phyloP scores from a whole-genome alignment of 1,284 basidiomycete species.

The Tilletiopsis washingtonensis region DNA sequence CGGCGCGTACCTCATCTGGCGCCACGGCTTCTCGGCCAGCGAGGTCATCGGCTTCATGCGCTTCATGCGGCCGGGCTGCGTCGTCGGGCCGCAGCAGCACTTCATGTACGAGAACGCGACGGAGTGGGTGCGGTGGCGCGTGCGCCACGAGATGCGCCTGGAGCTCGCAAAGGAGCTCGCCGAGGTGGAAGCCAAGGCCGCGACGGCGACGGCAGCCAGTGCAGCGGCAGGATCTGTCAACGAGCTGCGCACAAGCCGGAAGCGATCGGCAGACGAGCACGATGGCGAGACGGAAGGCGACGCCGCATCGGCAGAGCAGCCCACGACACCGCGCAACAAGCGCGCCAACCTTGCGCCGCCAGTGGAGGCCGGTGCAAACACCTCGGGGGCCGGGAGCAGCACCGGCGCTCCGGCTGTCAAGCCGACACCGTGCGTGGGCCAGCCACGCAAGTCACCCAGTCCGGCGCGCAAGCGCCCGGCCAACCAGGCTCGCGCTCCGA shows the following conservation, averaged over 20 bases:
- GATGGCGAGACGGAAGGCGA: not conserved
- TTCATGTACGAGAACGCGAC: conserved; percentile 75
- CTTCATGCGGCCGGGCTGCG: conserved; percentile 87
- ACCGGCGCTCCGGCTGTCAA: conserved; percentile 22
- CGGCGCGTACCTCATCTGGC: conserved; percentile 90
- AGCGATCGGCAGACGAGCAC: conserved; percentile 11
- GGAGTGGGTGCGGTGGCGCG: conserved; percentile 42
- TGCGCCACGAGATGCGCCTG: conserved; percentile 19
- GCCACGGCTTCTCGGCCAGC: conserved; percentile 95
- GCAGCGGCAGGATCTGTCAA: too few relatives aligned
- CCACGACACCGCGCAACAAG: conserved; percentile 15
- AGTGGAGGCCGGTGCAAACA: not conserved
- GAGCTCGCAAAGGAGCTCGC: too few relatives aligned
- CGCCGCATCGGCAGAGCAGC: not conserved
- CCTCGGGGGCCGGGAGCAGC: not conserved
- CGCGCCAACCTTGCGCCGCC: not conserved
- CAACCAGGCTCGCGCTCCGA: conserved; percentile 16
- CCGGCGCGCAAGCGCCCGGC: conserved; percentile 33
- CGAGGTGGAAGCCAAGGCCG: too few relatives aligned
- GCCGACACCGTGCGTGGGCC: conserved; percentile 43
- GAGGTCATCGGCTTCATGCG: conserved; percentile 99
- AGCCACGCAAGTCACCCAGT: conserved; percentile 43
- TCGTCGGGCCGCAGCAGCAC: conserved; percentile 74
- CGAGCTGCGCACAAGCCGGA: not conserved
- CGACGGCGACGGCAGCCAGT: too few relatives aligned